These are phyloP conservation scores for Ilyonectria robusta DNA, from an alignment of 2,329 filamentous ascomycete genomes.

Conservation along the genomic window DNA sequence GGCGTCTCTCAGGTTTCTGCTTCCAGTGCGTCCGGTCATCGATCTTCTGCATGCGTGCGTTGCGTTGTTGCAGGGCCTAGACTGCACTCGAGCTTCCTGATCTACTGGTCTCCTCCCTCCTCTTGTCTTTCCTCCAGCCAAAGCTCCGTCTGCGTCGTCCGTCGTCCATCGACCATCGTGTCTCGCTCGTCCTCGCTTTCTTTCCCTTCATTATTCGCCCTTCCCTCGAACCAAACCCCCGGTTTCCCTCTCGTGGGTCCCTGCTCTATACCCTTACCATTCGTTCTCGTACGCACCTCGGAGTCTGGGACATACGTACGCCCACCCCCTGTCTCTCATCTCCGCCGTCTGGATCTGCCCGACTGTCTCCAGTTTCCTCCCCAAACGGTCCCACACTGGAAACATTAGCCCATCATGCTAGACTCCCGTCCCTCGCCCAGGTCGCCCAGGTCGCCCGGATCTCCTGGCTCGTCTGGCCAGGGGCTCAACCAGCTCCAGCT, in stretches of 20 bases:
- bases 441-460: not conserved
- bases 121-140: not conserved
- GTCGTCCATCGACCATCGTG: not conserved
- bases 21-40: not conserved
- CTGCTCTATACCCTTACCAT: not conserved
- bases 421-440: constrained; percentile 22
- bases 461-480: constrained; percentile 31
- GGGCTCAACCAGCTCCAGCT: constrained; percentile 41
- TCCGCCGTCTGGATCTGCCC: constrained; percentile 30
- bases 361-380: constrained; percentile 26
- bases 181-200: not conserved
- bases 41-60: not conserved
- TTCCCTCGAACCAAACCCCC: no score
- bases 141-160: not conserved
- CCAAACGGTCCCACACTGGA: constrained; percentile 31
- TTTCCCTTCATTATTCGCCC: not conserved
- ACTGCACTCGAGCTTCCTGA: not conserved
- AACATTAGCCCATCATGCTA: constrained; percentile 50
- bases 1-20: not conserved
- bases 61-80: not conserved
- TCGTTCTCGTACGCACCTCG: not conserved
- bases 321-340: constrained; percentile 19
- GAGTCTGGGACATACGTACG: not conserved
- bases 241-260: not conserved
- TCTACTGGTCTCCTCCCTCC: not conserved